Evolutionary conservation across 768 basidiomycete genomes (phyloP).

Genomic region (Mycena vulgaris): DNA sequence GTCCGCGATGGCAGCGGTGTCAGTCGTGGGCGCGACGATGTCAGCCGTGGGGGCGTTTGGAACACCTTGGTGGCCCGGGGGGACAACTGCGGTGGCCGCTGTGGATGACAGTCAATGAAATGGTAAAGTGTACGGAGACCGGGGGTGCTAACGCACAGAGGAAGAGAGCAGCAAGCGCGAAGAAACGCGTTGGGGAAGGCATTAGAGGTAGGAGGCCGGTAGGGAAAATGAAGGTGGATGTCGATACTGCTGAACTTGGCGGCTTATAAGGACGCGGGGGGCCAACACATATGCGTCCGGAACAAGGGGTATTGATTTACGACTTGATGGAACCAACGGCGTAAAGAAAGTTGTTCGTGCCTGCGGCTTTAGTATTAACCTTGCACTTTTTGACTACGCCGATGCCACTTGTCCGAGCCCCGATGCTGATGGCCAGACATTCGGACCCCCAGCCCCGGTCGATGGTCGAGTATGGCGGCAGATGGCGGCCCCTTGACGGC

Average conservation of each 20-base stretch:
- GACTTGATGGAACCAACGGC: conserved; percentile 3
- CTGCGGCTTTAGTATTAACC: conserved; percentile 33
- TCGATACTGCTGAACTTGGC: neutral
- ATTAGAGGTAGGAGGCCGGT: conserved; percentile 15
- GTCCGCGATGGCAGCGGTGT: conserved; percentile 29
- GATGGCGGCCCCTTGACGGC: conserved; percentile 16
- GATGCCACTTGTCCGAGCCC: conserved; percentile 28
- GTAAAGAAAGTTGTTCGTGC: conserved; percentile 32
- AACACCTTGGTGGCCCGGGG: conserved; percentile 45
- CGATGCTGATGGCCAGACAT: conserved; percentile 7
- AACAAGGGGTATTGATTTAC: conserved; percentile 16
- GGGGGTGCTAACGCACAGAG: conserved; percentile 2
- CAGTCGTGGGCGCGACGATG: conserved; percentile 35
- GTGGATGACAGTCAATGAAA: conserved; percentile 13
- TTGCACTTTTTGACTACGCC: conserved; percentile 28
- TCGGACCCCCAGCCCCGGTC: neutral
- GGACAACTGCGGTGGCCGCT: conserved; percentile 43
- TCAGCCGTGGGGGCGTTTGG: conserved; percentile 32
- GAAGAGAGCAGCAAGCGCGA: conserved; percentile 32
- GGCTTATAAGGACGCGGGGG: conserved; percentile 19
- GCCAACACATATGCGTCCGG: neutral
- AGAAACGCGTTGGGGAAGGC: conserved; percentile 33
- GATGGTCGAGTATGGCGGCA: neutral
- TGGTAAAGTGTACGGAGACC: neutral
- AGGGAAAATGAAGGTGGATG: conserved; percentile 1